Base-by-base conservation (phyloP, 805 yeast species). In the Yarrowia porcina region DNA sequence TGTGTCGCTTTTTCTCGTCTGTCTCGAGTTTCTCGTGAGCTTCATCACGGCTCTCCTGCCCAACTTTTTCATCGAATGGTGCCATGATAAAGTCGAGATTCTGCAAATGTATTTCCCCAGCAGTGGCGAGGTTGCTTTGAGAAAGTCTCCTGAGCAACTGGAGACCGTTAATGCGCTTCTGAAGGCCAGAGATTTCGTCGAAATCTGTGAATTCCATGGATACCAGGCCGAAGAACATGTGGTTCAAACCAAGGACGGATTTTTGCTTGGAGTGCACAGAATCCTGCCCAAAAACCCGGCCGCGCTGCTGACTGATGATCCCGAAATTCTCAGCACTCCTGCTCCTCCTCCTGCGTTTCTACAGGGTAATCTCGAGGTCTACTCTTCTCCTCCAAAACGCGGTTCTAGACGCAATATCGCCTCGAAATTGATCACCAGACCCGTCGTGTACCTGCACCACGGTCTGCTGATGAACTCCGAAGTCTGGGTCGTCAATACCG, bases 381-480 rank as follows among this genome's bases (percentile, higher is more conserved):
- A 56, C 49, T 56, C 61, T 21, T 39, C 47, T 7, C 45, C 38
- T 12, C 54, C 42, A 10, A 32, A 17, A 11, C 18, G 9, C 54
- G 54, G 33, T 47, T 64, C 36, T 67, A 67, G 32, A 41, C 27
- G 35, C 23, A 45, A 30, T 36, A 25, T 38, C 50, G 10, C 52
- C 61, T 8, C 59, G 13, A 50, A 41, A n/a, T 23, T 28, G 38
- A 30, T 21, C 35, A 23, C 42, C 18, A 61, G 65, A 39, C 78
- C 78, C 0, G 86, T 87, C 1, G 88, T 89, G 0, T 93, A 89
- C 71, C 80, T 93, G 61, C 98, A 93, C 72, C 98, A 93, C 71
- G 98, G 98, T 0, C 77, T 93, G 57, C 78, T 93, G 65, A 92
- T 91, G 94, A 86, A 86, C 72, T 85, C 92, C 47, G 98, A 94